These are phyloP conservation scores for Calonectria pauciramosa DNA, from an alignment of 2,329 filamentous ascomycete species.

Conservation along the genomic window DNA sequence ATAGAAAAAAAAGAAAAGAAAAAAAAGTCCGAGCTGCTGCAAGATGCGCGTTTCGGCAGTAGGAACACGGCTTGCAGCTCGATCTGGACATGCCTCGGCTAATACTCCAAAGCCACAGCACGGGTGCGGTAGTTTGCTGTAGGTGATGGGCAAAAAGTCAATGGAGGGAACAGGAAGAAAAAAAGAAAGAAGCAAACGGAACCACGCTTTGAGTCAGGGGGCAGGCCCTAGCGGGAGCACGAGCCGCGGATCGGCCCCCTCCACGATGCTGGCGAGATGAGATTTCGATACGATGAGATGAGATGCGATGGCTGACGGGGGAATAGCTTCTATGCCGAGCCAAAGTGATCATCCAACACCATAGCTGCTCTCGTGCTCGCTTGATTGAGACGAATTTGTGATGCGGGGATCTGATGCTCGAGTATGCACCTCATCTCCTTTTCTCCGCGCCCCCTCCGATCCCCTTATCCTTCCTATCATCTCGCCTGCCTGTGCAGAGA, in stretches of 20 bases:
- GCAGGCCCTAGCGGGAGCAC: constrained; percentile 27
- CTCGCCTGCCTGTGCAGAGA: constrained; percentile 22
- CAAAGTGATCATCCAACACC: background rate
- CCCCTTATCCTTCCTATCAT: background rate
- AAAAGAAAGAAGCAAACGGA: constrained; percentile 17
- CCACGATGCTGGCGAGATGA: constrained; percentile 40
- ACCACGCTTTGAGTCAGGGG: constrained; percentile 32
- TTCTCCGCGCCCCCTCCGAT: constrained; percentile 10
- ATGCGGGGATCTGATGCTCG: constrained; percentile 7
- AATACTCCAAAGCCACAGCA: background rate
- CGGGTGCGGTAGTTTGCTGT: background rate
- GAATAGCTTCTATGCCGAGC: constrained; percentile 23
- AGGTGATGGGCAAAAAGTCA: background rate
- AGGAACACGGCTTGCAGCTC: background rate
- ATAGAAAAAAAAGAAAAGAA: too few species aligned
- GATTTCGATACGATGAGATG: constrained; percentile 42
- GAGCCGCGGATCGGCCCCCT: constrained; percentile 33
- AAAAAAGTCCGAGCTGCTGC: constrained; percentile 12
- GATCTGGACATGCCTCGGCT: constrained; percentile 22
- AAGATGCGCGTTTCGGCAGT: constrained; percentile 7
- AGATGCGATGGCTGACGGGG: constrained; percentile 36
- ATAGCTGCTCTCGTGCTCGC: background rate
- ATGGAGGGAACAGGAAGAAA: background rate
- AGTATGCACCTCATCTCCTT: constrained; percentile 11
- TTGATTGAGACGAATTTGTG: background rate